Conservation (phyloP, 2,329 filamentous ascomycete genomes). For the Coniochaeta sp. region DNA sequence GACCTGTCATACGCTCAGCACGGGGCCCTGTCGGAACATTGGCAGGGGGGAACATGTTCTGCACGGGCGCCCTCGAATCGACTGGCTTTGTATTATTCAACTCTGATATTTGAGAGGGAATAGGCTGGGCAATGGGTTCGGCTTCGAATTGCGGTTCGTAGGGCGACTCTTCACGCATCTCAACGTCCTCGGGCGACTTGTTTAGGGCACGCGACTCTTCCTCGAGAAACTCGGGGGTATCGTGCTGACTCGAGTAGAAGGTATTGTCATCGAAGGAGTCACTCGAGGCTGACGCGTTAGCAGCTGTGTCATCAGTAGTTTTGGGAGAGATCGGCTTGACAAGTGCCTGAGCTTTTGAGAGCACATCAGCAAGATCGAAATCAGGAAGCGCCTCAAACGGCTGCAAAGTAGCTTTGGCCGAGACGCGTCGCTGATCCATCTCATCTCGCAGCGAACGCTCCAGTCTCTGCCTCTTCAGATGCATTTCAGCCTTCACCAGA, state of each 20-base stretch:
- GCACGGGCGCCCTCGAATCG: neutral
- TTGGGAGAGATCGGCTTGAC: slow-evolving; percentile 60
- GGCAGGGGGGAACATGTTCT: neutral
- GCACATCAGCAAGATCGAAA: slow-evolving; percentile 65
- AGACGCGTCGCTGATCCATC: slow-evolving; percentile 52
- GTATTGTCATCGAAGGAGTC: slow-evolving; percentile 81
- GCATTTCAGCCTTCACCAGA: slow-evolving; percentile 72
- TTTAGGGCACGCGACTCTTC: slow-evolving; percentile 39
- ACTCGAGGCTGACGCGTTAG: slow-evolving; percentile 55
- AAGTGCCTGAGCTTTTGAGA: slow-evolving; percentile 61
- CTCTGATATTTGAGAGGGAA: neutral
- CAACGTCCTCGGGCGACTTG: slow-evolving; percentile 26
- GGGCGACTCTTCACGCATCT: slow-evolving; percentile 27
- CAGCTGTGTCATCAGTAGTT: slow-evolving; percentile 46
- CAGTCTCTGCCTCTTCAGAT: slow-evolving; percentile 71
- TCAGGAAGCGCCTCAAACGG: slow-evolving; percentile 48
- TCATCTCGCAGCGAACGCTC: slow-evolving; percentile 74
- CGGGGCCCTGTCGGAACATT: neutral
- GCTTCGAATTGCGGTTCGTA: slow-evolving; percentile 23
- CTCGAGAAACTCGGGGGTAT: slow-evolving; percentile 56
- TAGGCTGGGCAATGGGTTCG: slow-evolving; percentile 10
- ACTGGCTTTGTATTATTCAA: neutral
- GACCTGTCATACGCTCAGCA: neutral
- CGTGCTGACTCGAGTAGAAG: slow-evolving; percentile 91
- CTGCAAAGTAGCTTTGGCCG: slow-evolving; percentile 32